phyloP scores from a whole-genome alignment of 2,329 filamentous ascomycete genomes.

The Pseudogymnoascus sp. region DNA sequence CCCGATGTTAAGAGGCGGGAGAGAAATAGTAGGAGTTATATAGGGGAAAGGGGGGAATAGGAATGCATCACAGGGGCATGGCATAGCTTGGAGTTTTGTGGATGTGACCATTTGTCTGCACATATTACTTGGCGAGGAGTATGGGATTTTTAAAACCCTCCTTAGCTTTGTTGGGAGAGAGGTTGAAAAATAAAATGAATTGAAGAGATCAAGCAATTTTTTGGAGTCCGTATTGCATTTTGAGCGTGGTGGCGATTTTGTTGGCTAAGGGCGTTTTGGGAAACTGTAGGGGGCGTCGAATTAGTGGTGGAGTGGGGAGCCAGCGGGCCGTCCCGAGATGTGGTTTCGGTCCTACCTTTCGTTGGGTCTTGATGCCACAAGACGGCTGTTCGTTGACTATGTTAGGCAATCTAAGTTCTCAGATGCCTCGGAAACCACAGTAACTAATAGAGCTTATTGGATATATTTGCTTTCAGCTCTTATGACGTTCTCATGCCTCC shows the following conservation, averaged over 20 bases:
- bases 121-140: slow-evolving; percentile 3
- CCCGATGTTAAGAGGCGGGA: neutral
- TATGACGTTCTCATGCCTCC: too few species aligned
- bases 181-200: neutral
- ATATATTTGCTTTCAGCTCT: too few species aligned
- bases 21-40: neutral
- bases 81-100: slow-evolving; percentile 3
- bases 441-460: too few species aligned
- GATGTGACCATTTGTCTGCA: neutral
- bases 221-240: neutral
- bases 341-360: neutral
- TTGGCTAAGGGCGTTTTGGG: neutral
- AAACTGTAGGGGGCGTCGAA: neutral
- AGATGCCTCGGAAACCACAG: too few species aligned
- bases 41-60: neutral
- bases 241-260: neutral
- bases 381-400: too few species aligned
- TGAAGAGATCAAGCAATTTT: neutral
- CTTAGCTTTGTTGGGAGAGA: neutral
- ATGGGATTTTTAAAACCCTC: neutral
- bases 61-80: neutral
- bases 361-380: neutral
- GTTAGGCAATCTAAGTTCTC: too few species aligned
- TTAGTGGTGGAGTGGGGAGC: neutral
- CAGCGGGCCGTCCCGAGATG: neutral